Percentiles rank a stretch among this genome's conserved stretches.
Conservation (phyloP, 768 basidiomycete genomes). For the Trametes maxima region DNA sequence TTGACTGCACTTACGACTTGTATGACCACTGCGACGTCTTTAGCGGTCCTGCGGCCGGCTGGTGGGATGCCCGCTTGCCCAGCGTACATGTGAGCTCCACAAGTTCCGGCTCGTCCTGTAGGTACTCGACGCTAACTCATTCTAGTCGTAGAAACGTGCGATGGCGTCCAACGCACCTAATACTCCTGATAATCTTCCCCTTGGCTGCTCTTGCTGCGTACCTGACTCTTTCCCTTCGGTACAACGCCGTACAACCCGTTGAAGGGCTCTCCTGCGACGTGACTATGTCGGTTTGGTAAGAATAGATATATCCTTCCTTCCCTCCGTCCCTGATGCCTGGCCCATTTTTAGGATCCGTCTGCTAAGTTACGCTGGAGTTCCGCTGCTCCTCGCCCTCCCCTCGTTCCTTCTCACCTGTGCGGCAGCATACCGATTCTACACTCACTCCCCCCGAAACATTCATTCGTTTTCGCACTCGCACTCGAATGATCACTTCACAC, state of each 20-base stretch:
- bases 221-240: slow-evolving; percentile 44
- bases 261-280: slow-evolving; percentile 64
- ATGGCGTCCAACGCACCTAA: slow-evolving; percentile 51
- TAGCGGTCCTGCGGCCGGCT: slow-evolving; percentile 18
- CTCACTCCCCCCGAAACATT: slow-evolving; percentile 14
- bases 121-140: neutral
- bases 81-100: slow-evolving; percentile 7
- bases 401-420: slow-evolving; percentile 50
- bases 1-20: slow-evolving; percentile 30
- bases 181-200: slow-evolving; percentile 52
- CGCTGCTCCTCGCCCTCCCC: slow-evolving; percentile 54
- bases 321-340: slow-evolving; percentile 6
- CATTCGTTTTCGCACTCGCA: slow-evolving; percentile 8
- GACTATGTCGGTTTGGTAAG: slow-evolving; percentile 60
- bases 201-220: slow-evolving; percentile 46
- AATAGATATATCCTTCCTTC: neutral
- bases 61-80: slow-evolving; percentile 7
- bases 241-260: slow-evolving; percentile 47
- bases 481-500: slow-evolving; percentile 21
- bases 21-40: slow-evolving; percentile 29
- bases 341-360: slow-evolving; percentile 56
- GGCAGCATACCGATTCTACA: slow-evolving; percentile 38
- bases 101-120: neutral
- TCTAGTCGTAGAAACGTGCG: slow-evolving; percentile 41
- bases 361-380: slow-evolving; percentile 61